phyloP scores from a whole-genome alignment of 2,329 filamentous ascomycete species.

The Colletotrichum lini region DNA sequence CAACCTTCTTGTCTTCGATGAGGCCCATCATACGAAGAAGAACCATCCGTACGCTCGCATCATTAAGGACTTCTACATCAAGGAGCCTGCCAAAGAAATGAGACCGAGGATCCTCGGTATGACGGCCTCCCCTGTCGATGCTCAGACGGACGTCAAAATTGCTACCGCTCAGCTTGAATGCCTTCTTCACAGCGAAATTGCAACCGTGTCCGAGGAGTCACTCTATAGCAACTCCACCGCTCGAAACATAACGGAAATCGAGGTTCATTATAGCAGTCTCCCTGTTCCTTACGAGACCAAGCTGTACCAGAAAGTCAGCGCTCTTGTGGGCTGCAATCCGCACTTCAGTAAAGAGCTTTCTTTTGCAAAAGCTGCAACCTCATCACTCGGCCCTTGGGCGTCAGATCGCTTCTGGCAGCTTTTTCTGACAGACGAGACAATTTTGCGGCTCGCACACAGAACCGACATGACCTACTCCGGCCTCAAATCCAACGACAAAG shows the following conservation, averaged over 20 bases:
- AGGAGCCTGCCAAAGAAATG: conserved; percentile 57
- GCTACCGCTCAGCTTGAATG: conserved; percentile 82
- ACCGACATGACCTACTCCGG: conserved; percentile 52
- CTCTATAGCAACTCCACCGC: conserved; percentile 49
- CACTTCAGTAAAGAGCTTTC: conserved; percentile 71
- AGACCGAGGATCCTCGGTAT: conserved; percentile 91
- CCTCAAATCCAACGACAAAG: conserved; percentile 60
- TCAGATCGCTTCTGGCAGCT: conserved; percentile 86
- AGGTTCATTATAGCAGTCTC: conserved; percentile 60
- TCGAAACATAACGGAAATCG: conserved; percentile 68
- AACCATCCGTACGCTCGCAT: conserved; percentile 92
- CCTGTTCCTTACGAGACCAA: conserved; percentile 71
- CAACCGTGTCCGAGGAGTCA: conserved; percentile 71
- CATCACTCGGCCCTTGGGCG: conserved; percentile 85
- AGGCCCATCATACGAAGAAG: conserved; percentile 96
- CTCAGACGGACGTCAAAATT: conserved; percentile 78
- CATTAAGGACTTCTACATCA: conserved; percentile 86
- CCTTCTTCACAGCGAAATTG: conserved; percentile 85
- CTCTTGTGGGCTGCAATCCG: conserved; percentile 56
- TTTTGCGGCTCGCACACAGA: conserved; percentile 72
- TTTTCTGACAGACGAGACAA: conserved; percentile 74
- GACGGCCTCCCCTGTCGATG: conserved; percentile 96
- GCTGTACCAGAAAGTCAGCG: conserved; percentile 72
- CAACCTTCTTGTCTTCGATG: conserved; percentile 94
- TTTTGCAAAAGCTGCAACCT: conserved; percentile 72